Evolutionary conservation across 768 basidiomycete genomes (phyloP), one percentile per base, ranked within the genome.

Genomic region (Agaricus subrufescens): DNA sequence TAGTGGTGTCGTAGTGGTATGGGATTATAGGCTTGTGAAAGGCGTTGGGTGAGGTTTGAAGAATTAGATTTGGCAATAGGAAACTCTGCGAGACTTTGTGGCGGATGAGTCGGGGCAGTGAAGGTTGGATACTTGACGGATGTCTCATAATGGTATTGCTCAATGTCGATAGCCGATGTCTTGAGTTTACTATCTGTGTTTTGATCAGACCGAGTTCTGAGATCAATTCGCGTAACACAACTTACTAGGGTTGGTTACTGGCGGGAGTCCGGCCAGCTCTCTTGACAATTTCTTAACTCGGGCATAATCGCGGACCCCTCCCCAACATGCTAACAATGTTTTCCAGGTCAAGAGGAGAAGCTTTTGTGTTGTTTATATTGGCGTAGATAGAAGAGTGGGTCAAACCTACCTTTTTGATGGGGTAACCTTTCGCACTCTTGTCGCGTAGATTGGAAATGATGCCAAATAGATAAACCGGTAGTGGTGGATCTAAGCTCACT

Each of bases 121-220:
- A 98, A 98, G 0, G 97, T 96, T 3, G 97, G 97, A 65, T 98
- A 99, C 71, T 99, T 99, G 61, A 93, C 85, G 7, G 89, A 82
- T 10, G 91, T 94, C 70, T 99, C 97, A 67, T 86, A 83, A 25
- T 89, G 86, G 70, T 97, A 99, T 8, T 81, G 75, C 59, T 94
- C 86, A 50, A 98, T 87, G 69, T 98, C 97, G 48, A 94, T 72
- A 2, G 97, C 94, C 0, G 91, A 86, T 4, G 94, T 87, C 71
- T 98, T 98, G 65, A 97, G 86, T 42, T 80, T 82, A 45, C 84
- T 76, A 54, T 73, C 83, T 83, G 67, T 57, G 62, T 39, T 57
- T 46, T 46, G 29, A 40, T 27, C 48, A 7, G 50, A 31, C 30
- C 50, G 27, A 49, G 53, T 29, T 43, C 11, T 14, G 23, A 46